A percentile compares a stretch with the other conserved stretches of the same genome.
Evolutionary conservation across 805 yeast species (phyloP).

Genomic region (Myxozyma lipomycoides): DNA sequence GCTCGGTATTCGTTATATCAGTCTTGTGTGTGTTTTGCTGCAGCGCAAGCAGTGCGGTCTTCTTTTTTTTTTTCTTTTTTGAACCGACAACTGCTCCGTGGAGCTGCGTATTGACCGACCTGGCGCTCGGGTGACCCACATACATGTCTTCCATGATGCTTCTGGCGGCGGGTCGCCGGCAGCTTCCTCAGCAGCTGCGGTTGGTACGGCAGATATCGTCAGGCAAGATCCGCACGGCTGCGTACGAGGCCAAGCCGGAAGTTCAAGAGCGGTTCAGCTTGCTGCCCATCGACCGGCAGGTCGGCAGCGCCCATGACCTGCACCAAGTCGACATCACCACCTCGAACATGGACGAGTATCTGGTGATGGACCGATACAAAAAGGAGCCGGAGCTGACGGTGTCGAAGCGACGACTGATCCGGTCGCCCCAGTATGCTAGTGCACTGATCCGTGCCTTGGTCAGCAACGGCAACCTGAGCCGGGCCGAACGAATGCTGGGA

Average conservation of each 20-base stretch:
- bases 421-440: slow-evolving; percentile 5
- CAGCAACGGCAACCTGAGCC: slow-evolving; percentile 18
- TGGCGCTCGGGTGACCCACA: no score
- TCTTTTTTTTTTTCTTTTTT: no score
- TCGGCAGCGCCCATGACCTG: neutral
- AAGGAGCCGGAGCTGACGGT: neutral
- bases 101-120: no score
- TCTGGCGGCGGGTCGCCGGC: no score
- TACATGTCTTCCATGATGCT: no score
- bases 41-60: no score
- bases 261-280: neutral
- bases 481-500: slow-evolving; percentile 24
- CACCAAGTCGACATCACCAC: neutral
- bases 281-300: neutral
- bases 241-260: neutral
- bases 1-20: no score
- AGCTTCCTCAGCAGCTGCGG: neutral
- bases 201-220: neutral
- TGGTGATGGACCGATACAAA: neutral
- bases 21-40: no score
- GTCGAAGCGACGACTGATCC: neutral
- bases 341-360: neutral
- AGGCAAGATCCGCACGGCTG: neutral
- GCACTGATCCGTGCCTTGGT: slow-evolving; percentile 30
- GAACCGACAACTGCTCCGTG: no score